Evolutionary conservation across 805 yeast genomes (phyloP).

Genomic region (Wickerhamomyces canadensis): DNA sequence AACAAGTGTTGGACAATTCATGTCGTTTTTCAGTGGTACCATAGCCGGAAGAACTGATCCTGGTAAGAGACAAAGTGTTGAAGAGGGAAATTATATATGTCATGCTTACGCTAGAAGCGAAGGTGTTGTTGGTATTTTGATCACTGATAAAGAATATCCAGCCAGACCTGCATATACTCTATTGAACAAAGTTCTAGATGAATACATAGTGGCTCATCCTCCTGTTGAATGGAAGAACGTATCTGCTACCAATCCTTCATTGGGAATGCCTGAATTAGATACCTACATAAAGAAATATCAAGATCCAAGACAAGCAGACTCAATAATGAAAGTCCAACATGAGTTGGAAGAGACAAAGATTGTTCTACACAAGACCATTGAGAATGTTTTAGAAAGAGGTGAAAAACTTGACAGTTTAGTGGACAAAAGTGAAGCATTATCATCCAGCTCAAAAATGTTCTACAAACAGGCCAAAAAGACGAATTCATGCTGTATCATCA

Average conservation of each 20-base stretch:
- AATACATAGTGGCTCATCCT: slow-evolving; percentile 80
- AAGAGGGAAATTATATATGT: slow-evolving; percentile 80
- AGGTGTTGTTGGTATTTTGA: slow-evolving; percentile 86
- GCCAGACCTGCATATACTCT: slow-evolving; percentile 94
- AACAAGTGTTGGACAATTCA: slow-evolving; percentile 77
- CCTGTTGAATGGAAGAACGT: slow-evolving; percentile 58
- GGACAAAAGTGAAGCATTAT: slow-evolving; percentile 90
- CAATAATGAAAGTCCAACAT: slow-evolving; percentile 94
- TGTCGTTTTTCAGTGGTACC: slow-evolving; percentile 91
- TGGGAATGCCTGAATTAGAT: slow-evolving; percentile 57
- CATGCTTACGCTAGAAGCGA: slow-evolving; percentile 88
- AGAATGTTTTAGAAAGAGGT: slow-evolving; percentile 90
- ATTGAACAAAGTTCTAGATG: slow-evolving; percentile 86
- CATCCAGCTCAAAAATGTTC: slow-evolving; percentile 85
- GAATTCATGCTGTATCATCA: slow-evolving; percentile 79
- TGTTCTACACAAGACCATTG: slow-evolving; percentile 92
- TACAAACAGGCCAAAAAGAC: slow-evolving; percentile 96
- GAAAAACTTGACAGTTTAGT: slow-evolving; percentile 92
- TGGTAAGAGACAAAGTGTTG: slow-evolving; percentile 91
- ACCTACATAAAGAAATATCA: slow-evolving; percentile 78
- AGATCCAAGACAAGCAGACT: slow-evolving; percentile 96
- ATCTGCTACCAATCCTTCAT: slow-evolving; percentile 37
- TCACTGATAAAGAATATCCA: slow-evolving; percentile 94
- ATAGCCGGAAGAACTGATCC: slow-evolving; percentile 82
- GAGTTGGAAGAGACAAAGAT: slow-evolving; percentile 97